A percentile compares a stretch with the other conserved stretches of the same genome.
Conservation (phyloP, 768 basidiomycete genomes). For the Kwoniella mangroviensis region DNA sequence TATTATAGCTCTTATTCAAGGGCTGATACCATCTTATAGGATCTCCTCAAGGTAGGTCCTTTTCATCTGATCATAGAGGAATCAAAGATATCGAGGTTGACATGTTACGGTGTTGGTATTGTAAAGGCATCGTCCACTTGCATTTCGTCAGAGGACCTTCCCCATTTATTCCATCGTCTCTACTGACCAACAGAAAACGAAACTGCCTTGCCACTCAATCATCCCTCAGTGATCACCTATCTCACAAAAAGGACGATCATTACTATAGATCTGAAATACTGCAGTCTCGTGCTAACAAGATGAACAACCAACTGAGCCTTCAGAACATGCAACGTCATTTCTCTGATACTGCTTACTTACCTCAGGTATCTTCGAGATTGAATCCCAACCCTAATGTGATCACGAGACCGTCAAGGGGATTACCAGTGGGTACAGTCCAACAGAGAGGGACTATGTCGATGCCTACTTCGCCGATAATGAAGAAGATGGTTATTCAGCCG, state of each 20-base stretch:
- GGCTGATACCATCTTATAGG: no score
- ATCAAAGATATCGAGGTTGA: no score
- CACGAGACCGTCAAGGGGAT: slow-evolving; percentile 4
- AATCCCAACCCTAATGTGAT: slow-evolving; percentile 12
- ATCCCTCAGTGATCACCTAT: no score
- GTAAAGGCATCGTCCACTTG: no score
- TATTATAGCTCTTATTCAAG: background rate
- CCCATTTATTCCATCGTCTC: background rate
- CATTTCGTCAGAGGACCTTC: background rate
- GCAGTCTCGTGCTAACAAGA: no score
- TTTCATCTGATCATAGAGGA: background rate
- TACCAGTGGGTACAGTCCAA: slow-evolving; percentile 13
- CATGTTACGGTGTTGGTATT: no score
- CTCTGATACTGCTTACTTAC: slow-evolving; percentile 24
- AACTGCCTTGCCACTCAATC: no score
- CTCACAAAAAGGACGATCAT: no score
- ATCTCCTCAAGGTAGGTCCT: background rate
- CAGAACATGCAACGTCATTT: slow-evolving; percentile 24
- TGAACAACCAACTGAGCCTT: background rate
- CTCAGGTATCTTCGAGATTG: slow-evolving; percentile 21
- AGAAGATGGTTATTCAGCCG: background rate
- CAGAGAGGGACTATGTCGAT: slow-evolving; percentile 42
- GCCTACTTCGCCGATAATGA: slow-evolving; percentile 36
- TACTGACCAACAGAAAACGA: background rate
- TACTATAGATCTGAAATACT: no score